Conservation (phyloP, 208 protist genomes). For the Trypanosoma scelopori region DNA sequence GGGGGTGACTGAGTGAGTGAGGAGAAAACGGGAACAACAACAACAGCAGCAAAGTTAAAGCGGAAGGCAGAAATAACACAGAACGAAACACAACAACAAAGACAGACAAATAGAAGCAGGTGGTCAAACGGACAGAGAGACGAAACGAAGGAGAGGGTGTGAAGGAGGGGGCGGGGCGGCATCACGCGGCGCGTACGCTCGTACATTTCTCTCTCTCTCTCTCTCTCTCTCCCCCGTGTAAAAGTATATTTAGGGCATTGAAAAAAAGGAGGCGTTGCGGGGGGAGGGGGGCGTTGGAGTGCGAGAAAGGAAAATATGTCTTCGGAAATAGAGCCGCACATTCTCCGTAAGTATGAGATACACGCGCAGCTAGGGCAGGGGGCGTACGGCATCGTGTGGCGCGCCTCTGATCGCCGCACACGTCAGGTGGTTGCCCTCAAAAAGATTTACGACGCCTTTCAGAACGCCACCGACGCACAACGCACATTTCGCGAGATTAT, state of each 20-base stretch:
- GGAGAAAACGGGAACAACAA: no score
- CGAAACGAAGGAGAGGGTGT: background rate
- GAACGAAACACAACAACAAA: no score
- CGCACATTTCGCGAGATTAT: constrained; percentile 97
- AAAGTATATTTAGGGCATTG: no score
- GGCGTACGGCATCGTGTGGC: constrained; percentile 95
- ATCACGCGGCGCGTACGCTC: no score
- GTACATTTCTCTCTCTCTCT: no score
- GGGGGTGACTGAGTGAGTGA: no score
- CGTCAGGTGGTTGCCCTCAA: constrained; percentile 94
- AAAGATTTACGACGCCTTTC: constrained; percentile 97
- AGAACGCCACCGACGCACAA: constrained; percentile 91
- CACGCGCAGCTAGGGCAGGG: constrained; percentile 94
- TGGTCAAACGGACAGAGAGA: background rate
- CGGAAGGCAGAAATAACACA: no score
- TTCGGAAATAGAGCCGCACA: constrained; percentile 91
- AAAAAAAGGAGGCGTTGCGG: no score
- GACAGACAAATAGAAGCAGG: background rate
- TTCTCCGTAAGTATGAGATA: constrained; percentile 94
- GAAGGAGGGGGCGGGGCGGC: no score
- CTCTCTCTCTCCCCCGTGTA: no score
- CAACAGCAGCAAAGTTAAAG: no score
- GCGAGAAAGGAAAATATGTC: constrained; percentile 49
- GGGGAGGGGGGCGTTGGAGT: no score
- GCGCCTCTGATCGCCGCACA: constrained; percentile 90